Conservation (phyloP, 257 asterid genomes). For the Solanum habrochaites region DNA sequence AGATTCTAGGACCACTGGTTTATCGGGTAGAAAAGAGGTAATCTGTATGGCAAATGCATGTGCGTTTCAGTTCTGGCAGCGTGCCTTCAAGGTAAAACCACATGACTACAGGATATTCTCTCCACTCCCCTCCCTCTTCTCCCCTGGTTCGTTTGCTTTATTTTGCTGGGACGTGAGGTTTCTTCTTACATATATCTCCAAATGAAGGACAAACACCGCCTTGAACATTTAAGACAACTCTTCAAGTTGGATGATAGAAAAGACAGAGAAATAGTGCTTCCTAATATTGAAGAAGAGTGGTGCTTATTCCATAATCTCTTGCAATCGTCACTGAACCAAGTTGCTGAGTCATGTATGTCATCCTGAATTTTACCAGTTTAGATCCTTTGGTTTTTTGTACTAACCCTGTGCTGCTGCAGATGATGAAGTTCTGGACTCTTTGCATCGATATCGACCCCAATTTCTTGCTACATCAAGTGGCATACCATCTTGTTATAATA, state of each 20-base stretch:
- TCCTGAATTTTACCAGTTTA: background rate
- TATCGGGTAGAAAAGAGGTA: constrained; percentile 64
- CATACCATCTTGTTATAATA: constrained; percentile 39
- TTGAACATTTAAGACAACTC: constrained; percentile 43
- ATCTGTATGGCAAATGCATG: constrained; percentile 53
- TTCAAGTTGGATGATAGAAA: constrained; percentile 23
- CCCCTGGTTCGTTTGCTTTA: background rate
- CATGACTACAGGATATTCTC: background rate
- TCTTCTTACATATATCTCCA: constrained; percentile 6
- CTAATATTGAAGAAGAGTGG: constrained; percentile 76
- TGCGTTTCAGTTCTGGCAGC: constrained; percentile 89
- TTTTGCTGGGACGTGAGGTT: background rate
- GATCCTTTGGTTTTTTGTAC: background rate
- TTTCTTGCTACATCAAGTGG: constrained; percentile 32
- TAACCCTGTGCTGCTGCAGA: constrained; percentile 42
- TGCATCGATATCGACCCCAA: constrained; percentile 83
- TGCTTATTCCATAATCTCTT: constrained; percentile 76
- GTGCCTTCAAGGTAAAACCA: constrained; percentile 53
- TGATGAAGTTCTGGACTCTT: constrained; percentile 56
- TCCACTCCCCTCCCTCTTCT: background rate
- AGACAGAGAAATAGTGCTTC: constrained; percentile 16
- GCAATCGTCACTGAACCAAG: constrained; percentile 67
- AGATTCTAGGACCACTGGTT: constrained; percentile 29
- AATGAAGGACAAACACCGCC: constrained; percentile 58
- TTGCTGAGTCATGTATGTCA: constrained; percentile 60